Percentiles rank a stretch among this genome's conserved stretches.
phyloP scores from a whole-genome alignment of 495 filamentous ascomycete species.

The Glarea lozoyensis region DNA sequence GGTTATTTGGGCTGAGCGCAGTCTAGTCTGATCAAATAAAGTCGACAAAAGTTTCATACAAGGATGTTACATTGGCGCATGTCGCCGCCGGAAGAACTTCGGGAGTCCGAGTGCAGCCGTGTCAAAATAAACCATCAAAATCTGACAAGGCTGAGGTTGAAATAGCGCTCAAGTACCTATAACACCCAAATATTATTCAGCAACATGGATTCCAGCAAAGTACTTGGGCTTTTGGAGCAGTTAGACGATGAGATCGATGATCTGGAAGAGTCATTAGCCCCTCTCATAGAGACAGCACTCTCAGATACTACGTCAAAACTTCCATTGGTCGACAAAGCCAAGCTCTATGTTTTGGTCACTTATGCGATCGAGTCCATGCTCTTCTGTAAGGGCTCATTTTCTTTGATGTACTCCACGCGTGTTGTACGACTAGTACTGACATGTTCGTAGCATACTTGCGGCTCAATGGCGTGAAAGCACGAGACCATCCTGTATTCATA shows the following conservation, averaged over 20 bases:
- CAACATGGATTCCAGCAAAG: slow-evolving; percentile 21
- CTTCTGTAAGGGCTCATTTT: slow-evolving; percentile 57
- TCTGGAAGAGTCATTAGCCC: slow-evolving; percentile 61
- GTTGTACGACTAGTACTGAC: slow-evolving; percentile 19
- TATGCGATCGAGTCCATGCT: slow-evolving; percentile 90
- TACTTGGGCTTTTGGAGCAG: slow-evolving; percentile 46
- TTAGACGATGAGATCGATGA: slow-evolving; percentile 71
- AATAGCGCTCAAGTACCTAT: too few relatives aligned
- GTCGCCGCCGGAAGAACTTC: too few relatives aligned
- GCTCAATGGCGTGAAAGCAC: slow-evolving; percentile 70
- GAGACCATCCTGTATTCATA: slow-evolving; percentile 72
- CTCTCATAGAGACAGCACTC: slow-evolving; percentile 54
- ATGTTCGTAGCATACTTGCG: slow-evolving; percentile 59
- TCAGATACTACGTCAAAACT: slow-evolving; percentile 64
- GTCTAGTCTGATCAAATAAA: too few relatives aligned
- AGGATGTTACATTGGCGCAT: too few relatives aligned
- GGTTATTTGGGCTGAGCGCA: too few relatives aligned
- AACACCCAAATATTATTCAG: neutral
- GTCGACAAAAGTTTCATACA: too few relatives aligned
- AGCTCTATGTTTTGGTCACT: slow-evolving; percentile 72
- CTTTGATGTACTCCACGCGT: neutral
- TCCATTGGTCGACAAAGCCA: slow-evolving; percentile 86
- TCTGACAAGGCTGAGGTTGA: too few relatives aligned
- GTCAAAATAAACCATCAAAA: too few relatives aligned
- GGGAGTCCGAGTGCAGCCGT: too few relatives aligned